Percentiles rank a stretch among this genome's conserved stretches.
Conservation (phyloP, 2,329 filamentous ascomycete species). For the Helotiales sp. region DNA sequence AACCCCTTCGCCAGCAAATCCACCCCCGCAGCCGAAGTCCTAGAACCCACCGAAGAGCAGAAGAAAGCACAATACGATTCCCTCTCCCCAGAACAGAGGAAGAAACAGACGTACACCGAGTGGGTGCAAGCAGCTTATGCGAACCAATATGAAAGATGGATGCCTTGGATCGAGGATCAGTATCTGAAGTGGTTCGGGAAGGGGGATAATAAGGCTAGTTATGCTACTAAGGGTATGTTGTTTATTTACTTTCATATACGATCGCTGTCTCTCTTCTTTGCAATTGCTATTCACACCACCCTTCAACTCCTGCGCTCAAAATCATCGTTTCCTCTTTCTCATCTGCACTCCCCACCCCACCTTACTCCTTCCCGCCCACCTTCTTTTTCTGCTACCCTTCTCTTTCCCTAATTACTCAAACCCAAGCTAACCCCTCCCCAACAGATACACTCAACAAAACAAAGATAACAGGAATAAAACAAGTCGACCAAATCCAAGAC, state of each 20-base stretch:
- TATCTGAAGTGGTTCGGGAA: slow-evolving; percentile 69
- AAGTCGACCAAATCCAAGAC: slow-evolving; percentile 5
- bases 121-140: slow-evolving; percentile 65
- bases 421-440: not conserved
- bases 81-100: slow-evolving; percentile 20
- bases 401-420: not conserved
- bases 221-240: slow-evolving; percentile 66
- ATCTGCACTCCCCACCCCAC: too few species aligned
- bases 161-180: slow-evolving; percentile 74
- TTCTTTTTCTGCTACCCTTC: not conserved
- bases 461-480: slow-evolving; percentile 64
- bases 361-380: not conserved
- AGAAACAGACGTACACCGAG: slow-evolving; percentile 43
- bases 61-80: slow-evolving; percentile 20
- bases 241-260: not conserved
- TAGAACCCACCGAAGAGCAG: slow-evolving; percentile 20
- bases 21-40: not conserved
- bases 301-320: too few species aligned
- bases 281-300: too few species aligned
- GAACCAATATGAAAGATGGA: slow-evolving; percentile 71
- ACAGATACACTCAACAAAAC: slow-evolving; percentile 66
- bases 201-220: slow-evolving; percentile 75
- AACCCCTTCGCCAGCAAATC: not conserved
- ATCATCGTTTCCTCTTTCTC: too few species aligned
- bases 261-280: too few species aligned